Base-by-base conservation (phyloP, 2,329 filamentous ascomycete genomes). In the Aspergillus alliaceus region DNA sequence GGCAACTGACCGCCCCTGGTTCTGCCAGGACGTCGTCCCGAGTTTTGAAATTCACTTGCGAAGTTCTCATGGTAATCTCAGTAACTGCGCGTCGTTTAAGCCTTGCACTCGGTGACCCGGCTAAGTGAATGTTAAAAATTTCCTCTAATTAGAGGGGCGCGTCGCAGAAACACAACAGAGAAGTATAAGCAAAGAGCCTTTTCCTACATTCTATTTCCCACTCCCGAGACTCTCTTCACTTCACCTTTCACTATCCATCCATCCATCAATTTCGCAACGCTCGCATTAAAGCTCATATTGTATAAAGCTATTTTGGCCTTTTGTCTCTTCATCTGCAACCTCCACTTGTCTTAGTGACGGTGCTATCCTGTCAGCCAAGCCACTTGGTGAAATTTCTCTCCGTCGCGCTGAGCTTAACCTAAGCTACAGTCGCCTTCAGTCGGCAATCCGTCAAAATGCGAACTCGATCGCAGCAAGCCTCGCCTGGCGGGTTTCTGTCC, bases 391-490 rank as follows among this genome's bases (percentile, higher is more conserved):
- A 31, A 24, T 37, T 46, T 39, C 12, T 20, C 18, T 47, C 44
- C 32, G 44, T 44, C 49, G 32, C 34, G 22, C 24, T 40, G 25
- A 25, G 20, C 53, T 55, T 47, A 27, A 34, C 39, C 29, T 31
- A 14, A 57, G 46, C 51, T 40, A 24, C 39, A 34, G 34, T 27
- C 42, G 40, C 54, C 47, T 29, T 34, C 39, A 15, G 27, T 31
- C 46, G 34, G 40, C 40, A 50, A 32, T 24, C 27, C 11, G 34
- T 22, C 62, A 66, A 59, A 53, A 75, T 75, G 73, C 71, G 73
- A 37, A 74, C 72, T 53, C 72, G 73, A 54, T 76, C 73, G 29
- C 72, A 76, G 57, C 69, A 70, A 22, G 60, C 69, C 18, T 73
- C 72, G 32, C 72, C 74, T 31, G 63, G 67, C 35, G 69, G 71